Conservation (phyloP, 2,329 filamentous ascomycete species). For the Penicillium sp. region DNA sequence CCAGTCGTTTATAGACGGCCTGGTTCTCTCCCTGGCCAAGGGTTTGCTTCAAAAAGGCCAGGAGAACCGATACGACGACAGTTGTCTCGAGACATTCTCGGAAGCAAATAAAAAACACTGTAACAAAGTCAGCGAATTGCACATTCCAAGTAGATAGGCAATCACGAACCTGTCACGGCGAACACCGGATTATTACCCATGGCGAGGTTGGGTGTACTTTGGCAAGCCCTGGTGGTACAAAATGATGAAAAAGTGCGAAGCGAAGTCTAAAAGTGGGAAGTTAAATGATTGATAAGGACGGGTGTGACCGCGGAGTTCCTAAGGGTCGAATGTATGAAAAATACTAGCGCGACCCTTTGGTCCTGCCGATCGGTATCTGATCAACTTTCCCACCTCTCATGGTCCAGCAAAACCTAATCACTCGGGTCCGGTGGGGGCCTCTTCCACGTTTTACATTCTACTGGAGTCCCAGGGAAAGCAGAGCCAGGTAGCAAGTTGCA, state of each 20-base stretch:
- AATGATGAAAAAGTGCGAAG: not conserved
- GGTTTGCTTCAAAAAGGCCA: conserved; percentile 82
- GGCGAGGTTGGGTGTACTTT: not conserved
- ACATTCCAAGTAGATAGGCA: not conserved
- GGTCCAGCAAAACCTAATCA: not conserved
- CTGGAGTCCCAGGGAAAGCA: not conserved
- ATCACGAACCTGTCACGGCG: conserved; percentile 3
- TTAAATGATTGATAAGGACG: conserved; percentile 13
- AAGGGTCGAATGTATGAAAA: conserved; percentile 5
- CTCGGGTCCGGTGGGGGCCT: not conserved
- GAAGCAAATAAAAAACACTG: conserved; percentile 51
- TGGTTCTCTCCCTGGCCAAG: conserved; percentile 65
- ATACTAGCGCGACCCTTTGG: conserved; percentile 5
- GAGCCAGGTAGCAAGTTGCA: not conserved
- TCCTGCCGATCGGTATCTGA: conserved; percentile 9
- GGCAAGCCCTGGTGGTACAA: not conserved
- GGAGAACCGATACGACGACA: conserved; percentile 82
- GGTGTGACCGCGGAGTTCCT: not conserved
- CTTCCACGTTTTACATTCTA: not conserved
- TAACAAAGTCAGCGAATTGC: not conserved
- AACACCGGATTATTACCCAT: conserved; percentile 25
- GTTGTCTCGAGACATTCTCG: conserved; percentile 80
- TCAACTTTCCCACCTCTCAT: not conserved
- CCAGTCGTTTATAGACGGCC: conserved; percentile 65
- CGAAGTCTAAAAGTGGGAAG: not conserved